Evolutionary conservation across 768 basidiomycete species (phyloP).

Genomic region (Suillus cothurnatus): DNA sequence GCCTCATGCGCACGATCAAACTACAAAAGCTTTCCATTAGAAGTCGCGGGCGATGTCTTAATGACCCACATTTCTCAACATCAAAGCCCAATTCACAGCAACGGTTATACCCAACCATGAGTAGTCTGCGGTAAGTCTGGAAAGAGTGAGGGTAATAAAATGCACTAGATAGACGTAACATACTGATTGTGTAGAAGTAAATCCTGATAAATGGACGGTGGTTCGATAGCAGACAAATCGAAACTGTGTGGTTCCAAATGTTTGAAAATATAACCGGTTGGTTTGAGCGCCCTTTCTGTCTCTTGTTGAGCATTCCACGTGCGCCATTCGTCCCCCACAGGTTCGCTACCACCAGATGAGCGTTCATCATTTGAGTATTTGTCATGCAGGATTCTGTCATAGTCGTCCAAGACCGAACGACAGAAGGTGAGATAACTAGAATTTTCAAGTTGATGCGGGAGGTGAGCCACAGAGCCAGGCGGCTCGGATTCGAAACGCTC

Average conservation of each 20-base stretch:
- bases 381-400: not conserved
- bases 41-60: not conserved
- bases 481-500: not conserved
- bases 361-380: not conserved
- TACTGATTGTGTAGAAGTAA: conserved; percentile 7
- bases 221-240: conserved; percentile 1
- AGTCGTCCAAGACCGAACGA: conserved; percentile 1
- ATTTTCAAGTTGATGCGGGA: not conserved
- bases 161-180: not conserved
- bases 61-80: not conserved
- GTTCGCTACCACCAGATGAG: conserved; percentile 1
- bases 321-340: not conserved
- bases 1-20: not conserved
- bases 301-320: not conserved
- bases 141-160: no score
- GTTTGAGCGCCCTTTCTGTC: not conserved
- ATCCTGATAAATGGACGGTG: not conserved
- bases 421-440: conserved; percentile 3
- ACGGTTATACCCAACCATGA: no score
- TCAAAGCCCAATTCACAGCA: not conserved
- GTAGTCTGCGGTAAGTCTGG: no score
- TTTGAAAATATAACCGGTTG: not conserved
- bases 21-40: not conserved
- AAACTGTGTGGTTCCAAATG: conserved; percentile 2
- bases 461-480: no score